phyloP scores from a whole-genome alignment of 83 land plant species.

The Diphasiastrum complanatum region DNA sequence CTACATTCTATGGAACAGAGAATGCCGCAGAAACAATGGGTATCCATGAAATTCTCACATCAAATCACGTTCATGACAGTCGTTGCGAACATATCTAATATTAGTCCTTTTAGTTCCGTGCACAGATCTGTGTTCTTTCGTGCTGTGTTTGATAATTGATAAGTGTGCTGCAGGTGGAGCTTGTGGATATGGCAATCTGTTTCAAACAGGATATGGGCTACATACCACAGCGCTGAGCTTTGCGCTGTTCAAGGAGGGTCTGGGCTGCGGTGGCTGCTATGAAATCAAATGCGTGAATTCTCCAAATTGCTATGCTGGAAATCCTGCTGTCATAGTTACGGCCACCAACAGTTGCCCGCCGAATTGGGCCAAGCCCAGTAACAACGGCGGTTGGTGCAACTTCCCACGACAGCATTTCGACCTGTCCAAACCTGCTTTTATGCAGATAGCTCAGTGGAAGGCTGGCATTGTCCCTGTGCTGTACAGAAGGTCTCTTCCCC shows the following conservation, averaged over 20 bases:
- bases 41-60: no score
- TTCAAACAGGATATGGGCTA: slow-evolving; percentile 26
- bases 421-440: slow-evolving; percentile 24
- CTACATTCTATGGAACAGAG: no score
- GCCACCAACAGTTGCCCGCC: slow-evolving; percentile 23
- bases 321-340: slow-evolving; percentile 15
- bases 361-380: slow-evolving; percentile 11
- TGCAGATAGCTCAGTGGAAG: slow-evolving; percentile 17
- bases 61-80: no score
- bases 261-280: slow-evolving; percentile 32
- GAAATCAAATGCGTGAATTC: slow-evolving; percentile 23
- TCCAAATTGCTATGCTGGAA: slow-evolving; percentile 6
- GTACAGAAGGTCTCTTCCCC: slow-evolving; percentile 14
- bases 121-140: no score
- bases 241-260: no score
- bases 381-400: slow-evolving; percentile 36
- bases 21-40: no score
- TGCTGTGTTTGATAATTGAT: no score
- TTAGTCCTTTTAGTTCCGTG: no score
- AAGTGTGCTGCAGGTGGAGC: slow-evolving; percentile 34
- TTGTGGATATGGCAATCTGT: slow-evolving; percentile 28
- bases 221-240: slow-evolving; percentile 26
- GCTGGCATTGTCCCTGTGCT: slow-evolving; percentile 36
- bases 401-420: slow-evolving; percentile 41
- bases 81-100: no score